Conservation (phyloP, 2,329 filamentous ascomycete species). For the Trichoderma sp. region DNA sequence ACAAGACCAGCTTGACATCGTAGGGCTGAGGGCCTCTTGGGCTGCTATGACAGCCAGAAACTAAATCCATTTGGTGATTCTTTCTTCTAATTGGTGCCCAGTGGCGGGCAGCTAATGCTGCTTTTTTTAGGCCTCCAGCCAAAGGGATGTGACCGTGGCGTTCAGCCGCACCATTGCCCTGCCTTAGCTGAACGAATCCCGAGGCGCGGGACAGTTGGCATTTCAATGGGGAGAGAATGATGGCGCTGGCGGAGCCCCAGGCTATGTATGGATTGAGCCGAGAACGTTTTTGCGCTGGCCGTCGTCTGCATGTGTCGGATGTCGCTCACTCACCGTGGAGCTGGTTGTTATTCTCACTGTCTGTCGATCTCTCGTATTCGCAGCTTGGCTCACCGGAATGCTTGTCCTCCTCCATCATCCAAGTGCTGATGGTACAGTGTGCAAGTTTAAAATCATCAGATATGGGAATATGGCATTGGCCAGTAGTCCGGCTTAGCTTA, state of each 20-base stretch:
- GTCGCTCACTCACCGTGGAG: neutral
- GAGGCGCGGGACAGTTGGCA: conserved; percentile 11
- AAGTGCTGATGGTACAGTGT: conserved; percentile 2
- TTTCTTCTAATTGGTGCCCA: conserved; percentile 1
- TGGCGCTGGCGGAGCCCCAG: neutral
- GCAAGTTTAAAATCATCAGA: neutral
- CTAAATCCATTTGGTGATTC: neutral
- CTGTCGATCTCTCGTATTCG: conserved; percentile 3
- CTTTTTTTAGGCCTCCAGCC: conserved; percentile 13
- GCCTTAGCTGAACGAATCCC: conserved; percentile 4
- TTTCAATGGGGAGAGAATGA: neutral
- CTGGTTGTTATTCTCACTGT: neutral
- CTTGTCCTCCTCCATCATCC: neutral
- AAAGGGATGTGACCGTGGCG: neutral
- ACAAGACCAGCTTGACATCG: conserved; percentile 1
- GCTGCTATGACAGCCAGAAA: neutral
- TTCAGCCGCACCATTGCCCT: conserved; percentile 13
- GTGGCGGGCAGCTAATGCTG: conserved; percentile 1
- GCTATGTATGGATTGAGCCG: neutral
- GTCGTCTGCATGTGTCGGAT: neutral
- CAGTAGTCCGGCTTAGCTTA: neutral
- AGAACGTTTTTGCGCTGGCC: neutral
- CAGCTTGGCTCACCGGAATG: neutral
- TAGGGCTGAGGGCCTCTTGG: conserved; percentile 2
- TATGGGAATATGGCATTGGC: neutral